Evolutionary conservation across 2,329 filamentous ascomycete species (phyloP).

Genomic region (Blastomyces gilchristii): DNA sequence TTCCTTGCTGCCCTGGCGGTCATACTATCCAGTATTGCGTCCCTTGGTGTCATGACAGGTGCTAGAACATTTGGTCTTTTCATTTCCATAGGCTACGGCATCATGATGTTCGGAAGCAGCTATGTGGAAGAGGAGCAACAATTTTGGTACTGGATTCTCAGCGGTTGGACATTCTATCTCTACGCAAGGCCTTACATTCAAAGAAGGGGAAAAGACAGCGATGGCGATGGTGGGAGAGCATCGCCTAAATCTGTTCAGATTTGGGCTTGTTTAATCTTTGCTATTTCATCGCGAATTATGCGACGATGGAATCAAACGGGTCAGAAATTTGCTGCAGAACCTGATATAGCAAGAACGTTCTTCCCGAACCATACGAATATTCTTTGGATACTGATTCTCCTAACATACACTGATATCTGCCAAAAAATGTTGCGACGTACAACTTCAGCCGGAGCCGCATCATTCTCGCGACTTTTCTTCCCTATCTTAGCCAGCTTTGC

Average conservation of each 20-base stretch:
- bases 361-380: conserved; percentile 53
- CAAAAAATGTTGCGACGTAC: conserved; percentile 28
- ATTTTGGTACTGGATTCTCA: conserved; percentile 88
- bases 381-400: conserved; percentile 64
- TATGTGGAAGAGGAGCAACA: conserved; percentile 98
- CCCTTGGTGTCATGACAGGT: conserved; percentile 23
- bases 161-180: conserved; percentile 40
- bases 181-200: conserved; percentile 29
- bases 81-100: conserved; percentile 54
- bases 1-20: conserved; percentile 36
- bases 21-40: conserved; percentile 25
- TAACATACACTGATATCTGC: conserved; percentile 56
- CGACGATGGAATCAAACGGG: conserved; percentile 93
- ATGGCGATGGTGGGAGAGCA: not conserved
- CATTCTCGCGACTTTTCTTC: conserved; percentile 10
- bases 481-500: conserved; percentile 40
- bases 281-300: conserved; percentile 55
- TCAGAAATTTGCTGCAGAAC: conserved; percentile 85
- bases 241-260: not conserved
- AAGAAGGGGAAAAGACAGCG: not conserved
- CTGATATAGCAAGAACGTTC: conserved; percentile 70
- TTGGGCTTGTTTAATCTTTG: conserved; percentile 35
- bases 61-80: conserved; percentile 36
- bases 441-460: conserved; percentile 26
- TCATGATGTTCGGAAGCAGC: conserved; percentile 96